phyloP scores from a whole-genome alignment of 345 rosid genomes.

The Arabis hirsuta region DNA sequence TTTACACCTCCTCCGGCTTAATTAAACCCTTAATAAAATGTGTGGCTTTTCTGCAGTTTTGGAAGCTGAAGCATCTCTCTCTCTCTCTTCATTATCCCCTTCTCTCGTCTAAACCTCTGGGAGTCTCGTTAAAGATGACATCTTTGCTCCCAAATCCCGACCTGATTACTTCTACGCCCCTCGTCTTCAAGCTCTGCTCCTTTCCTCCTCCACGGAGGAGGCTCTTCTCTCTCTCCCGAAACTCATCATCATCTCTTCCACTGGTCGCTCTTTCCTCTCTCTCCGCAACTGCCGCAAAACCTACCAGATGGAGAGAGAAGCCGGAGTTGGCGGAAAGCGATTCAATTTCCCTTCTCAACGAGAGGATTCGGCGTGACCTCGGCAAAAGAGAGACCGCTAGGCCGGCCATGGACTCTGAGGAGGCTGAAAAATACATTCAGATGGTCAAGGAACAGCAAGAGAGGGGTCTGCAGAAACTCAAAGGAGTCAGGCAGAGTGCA shows the following conservation, averaged over 20 bases:
- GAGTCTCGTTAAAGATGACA: slow-evolving; percentile 47
- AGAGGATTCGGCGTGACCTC: slow-evolving; percentile 72
- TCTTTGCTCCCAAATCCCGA: slow-evolving; percentile 50
- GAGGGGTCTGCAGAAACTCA: slow-evolving; percentile 85
- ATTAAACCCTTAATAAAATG: too few relatives aligned
- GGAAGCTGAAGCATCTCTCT: background rate
- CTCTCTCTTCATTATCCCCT: slow-evolving; percentile 32
- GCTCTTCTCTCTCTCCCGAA: slow-evolving; percentile 40
- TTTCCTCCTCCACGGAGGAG: slow-evolving; percentile 45
- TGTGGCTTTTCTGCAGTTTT: too few relatives aligned
- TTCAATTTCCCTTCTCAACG: slow-evolving; percentile 73
- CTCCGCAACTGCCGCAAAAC: slow-evolving; percentile 44
- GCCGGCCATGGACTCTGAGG: slow-evolving; percentile 73
- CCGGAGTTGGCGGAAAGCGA: slow-evolving; percentile 52
- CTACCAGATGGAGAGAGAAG: slow-evolving; percentile 52
- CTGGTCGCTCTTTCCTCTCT: slow-evolving; percentile 54
- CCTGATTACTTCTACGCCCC: slow-evolving; percentile 41
- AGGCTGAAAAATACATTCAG: slow-evolving; percentile 83
- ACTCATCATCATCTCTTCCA: slow-evolving; percentile 39
- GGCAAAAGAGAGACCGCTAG: slow-evolving; percentile 59
- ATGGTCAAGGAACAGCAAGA: slow-evolving; percentile 88
- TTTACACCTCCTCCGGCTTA: too few relatives aligned
- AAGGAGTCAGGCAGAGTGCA: slow-evolving; percentile 55
- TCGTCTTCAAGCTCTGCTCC: slow-evolving; percentile 46
- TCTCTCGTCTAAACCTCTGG: slow-evolving; percentile 27